Evolutionary conservation across 495 filamentous ascomycete genomes (phyloP), one percentile per base, ranked within the genome.

Genomic region (Lichenothelia convexa): DNA sequence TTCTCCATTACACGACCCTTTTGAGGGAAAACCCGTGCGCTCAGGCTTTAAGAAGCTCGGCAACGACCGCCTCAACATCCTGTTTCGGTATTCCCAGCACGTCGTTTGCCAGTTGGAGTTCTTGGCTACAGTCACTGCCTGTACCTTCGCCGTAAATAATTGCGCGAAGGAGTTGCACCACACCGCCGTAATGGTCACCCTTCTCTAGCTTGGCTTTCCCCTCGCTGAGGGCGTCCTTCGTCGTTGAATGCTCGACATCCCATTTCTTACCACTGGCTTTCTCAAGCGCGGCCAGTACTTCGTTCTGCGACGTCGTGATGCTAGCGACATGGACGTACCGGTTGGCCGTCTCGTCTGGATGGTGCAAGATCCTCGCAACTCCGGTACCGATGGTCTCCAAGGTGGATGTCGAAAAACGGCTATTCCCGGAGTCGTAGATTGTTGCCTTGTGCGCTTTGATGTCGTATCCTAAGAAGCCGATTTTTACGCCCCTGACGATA

Each of bases 381-480:
- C 63, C 56, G 6, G 51, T 40, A 5, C 47, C 61, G 27, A 68
- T 53, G 20, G 51, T 44, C 9, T 48, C 36, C 18, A 63, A 51
- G 11, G 57, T 69, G 32, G 56, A 66, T 9, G 56, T 24, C 6
- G 52, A 58, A 37, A 59, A 58, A 8, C 18, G 45, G 7, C 41
- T 46, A 31, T 56, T 49, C 18, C 67, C 64, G 9, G 41, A 43
- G 46, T 68, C 62, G 40, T 53, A 60, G 34, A 72, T 59, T 0
- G 51, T 62, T 9, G 62, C 64, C 0, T 55, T 61, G 18, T 54
- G 56, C 18, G 47, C 45, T 7, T 47, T 33, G 31, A 63, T 36
- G 29, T 63, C 55, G 37, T 66, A 60, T 39, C 56, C 62, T 11
- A 70, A 41, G 47, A 71, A 62, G 21, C 56, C 55, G 16, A 50